Evolutionary conservation across 1,284 basidiomycete genomes (phyloP).

Genomic region (Tilletia setariae): DNA sequence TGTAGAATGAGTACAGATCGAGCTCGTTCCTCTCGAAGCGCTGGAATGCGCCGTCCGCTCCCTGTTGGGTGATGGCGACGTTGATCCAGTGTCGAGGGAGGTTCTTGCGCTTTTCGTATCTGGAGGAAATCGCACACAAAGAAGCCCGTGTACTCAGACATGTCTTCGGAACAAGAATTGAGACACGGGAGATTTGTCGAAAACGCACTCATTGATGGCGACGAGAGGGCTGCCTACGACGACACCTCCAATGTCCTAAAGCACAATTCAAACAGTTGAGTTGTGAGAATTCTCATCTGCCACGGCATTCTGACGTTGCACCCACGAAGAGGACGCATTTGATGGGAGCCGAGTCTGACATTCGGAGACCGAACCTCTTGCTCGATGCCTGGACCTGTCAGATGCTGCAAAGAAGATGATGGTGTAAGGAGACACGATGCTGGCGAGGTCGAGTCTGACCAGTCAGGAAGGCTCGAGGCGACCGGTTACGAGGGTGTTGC

Average conservation of each 20-base stretch:
- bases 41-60: slow-evolving; percentile 52
- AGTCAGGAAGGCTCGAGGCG: too few species aligned
- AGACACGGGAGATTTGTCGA: neutral
- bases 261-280: slow-evolving; percentile 24
- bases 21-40: slow-evolving; percentile 51
- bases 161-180: neutral
- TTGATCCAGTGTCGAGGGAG: slow-evolving; percentile 54
- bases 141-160: neutral
- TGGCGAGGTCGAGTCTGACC: too few species aligned
- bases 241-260: slow-evolving; percentile 55
- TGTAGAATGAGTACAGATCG: slow-evolving; percentile 51
- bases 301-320: neutral
- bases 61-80: slow-evolving; percentile 51
- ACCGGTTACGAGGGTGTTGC: too few species aligned
- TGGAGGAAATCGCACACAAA: neutral
- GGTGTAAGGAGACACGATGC: too few species aligned
- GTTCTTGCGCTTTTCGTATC: slow-evolving; percentile 38
- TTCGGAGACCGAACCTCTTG: too few species aligned
- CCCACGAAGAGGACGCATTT: slow-evolving; percentile 14
- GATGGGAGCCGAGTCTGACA: neutral
- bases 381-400: too few species aligned
- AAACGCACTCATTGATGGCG: slow-evolving; percentile 43
- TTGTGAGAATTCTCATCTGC: neutral
- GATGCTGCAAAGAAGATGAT: neutral
- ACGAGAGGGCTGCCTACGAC: slow-evolving; percentile 51